These are phyloP conservation scores for Fonsecaea pugnacius DNA, from an alignment of 2,329 filamentous ascomycete genomes.

Conservation along the genomic window DNA sequence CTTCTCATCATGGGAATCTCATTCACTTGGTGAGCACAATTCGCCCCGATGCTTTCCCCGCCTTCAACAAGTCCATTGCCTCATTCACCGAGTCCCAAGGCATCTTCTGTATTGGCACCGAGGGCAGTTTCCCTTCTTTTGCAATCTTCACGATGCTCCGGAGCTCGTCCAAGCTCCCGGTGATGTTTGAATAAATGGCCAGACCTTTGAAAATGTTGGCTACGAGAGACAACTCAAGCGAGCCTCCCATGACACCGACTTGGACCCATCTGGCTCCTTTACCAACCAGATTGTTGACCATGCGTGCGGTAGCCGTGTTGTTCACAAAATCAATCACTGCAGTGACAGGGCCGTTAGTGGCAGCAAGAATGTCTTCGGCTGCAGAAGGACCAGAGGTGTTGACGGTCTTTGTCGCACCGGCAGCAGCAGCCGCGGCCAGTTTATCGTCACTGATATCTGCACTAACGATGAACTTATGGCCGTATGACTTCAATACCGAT, in stretches of 20 bases:
- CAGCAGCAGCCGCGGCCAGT: slow-evolving; percentile 16
- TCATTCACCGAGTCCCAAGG: slow-evolving; percentile 24
- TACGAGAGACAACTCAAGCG: slow-evolving; percentile 26
- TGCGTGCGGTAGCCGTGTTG: slow-evolving; percentile 25
- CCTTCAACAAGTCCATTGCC: slow-evolving; percentile 23
- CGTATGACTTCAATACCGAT: slow-evolving; percentile 25
- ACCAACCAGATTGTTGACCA: slow-evolving; percentile 9
- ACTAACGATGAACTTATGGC: slow-evolving; percentile 22
- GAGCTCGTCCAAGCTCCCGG: slow-evolving; percentile 24
- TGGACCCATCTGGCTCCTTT: slow-evolving; percentile 32
- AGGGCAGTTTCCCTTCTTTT: slow-evolving; percentile 17
- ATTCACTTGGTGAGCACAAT: slow-evolving; percentile 15
- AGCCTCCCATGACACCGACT: slow-evolving; percentile 31
- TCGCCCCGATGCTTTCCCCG: slow-evolving; percentile 28
- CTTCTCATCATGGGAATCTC: no score
- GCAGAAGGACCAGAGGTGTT: slow-evolving; percentile 3
- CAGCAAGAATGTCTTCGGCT: slow-evolving; percentile 14
- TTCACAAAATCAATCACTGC: slow-evolving; percentile 32
- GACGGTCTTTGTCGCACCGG: slow-evolving; percentile 24
- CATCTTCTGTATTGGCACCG: slow-evolving; percentile 22
- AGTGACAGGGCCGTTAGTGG: slow-evolving; percentile 20
- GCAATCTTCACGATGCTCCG: slow-evolving; percentile 20
- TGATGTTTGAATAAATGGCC: slow-evolving; percentile 25
- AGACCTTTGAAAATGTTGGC: slow-evolving; percentile 14
- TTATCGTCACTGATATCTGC: slow-evolving; percentile 25